Evolutionary conservation across 345 rosid species (phyloP).

Genomic region (Arabidopsis thaliana): DNA sequence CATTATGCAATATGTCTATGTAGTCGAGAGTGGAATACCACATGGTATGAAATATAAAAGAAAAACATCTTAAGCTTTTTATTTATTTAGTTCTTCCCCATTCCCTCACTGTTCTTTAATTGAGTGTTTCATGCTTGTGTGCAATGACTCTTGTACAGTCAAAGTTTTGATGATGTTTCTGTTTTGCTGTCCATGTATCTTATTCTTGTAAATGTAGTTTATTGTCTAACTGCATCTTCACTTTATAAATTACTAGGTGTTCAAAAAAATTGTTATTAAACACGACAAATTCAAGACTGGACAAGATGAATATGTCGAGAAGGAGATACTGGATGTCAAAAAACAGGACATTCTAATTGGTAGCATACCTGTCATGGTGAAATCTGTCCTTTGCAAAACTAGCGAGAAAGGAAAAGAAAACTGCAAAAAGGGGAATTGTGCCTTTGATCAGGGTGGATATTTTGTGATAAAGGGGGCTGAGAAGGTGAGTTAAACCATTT

Average conservation of each 20-base stretch:
- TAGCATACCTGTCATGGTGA: slow-evolving; percentile 90
- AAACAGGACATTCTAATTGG: slow-evolving; percentile 65
- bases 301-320: slow-evolving; percentile 55
- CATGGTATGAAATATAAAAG: background rate
- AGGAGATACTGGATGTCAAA: slow-evolving; percentile 47
- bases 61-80: background rate
- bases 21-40: background rate
- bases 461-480: slow-evolving; percentile 93
- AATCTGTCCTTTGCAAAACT: slow-evolving; percentile 81
- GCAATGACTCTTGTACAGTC: slow-evolving; percentile 3
- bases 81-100: background rate
- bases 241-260: slow-evolving; percentile 57
- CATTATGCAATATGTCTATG: background rate
- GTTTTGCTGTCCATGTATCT: slow-evolving; percentile 30
- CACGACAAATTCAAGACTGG: slow-evolving; percentile 92
- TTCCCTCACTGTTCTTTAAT: slow-evolving; percentile 13
- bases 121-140: background rate
- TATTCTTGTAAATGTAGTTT: slow-evolving; percentile 1
- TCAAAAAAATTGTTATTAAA: slow-evolving; percentile 49
- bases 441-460: slow-evolving; percentile 89
- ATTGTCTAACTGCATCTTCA: slow-evolving; percentile 23
- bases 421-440: slow-evolving; percentile 65
- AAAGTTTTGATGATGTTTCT: slow-evolving; percentile 15
- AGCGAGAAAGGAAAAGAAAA: slow-evolving; percentile 48
- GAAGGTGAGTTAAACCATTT: slow-evolving; percentile 58